Base-by-base conservation (phyloP, 2,329 filamentous ascomycete species). In the Pseudogymnoascus sp. region DNA sequence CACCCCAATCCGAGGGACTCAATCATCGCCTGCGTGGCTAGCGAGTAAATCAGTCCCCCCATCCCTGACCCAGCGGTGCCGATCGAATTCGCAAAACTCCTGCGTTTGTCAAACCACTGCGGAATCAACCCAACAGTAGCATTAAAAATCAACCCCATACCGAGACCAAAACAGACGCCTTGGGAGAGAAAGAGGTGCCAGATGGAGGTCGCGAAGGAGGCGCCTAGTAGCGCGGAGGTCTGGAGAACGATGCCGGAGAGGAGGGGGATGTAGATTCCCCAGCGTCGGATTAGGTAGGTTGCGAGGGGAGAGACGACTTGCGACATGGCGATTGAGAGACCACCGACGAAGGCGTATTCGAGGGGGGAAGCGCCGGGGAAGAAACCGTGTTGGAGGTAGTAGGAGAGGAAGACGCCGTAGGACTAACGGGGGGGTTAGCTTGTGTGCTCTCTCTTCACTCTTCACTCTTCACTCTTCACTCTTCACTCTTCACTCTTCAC, bases 151-250 rank as follows among this genome's bases (percentile, higher is more conserved):
- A 92, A 85, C 0, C 89, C 89, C 80, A 92, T 86, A 1, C 89
- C 89, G 23, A 87, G 71, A 18, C 89, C 89, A 65, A 92, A 91
- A 62, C 85, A 83, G 1, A 92, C 71, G 1, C 90, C 89, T 70
- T 92, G 90, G 3, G 81, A 82, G 0, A 92, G 79, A 63, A 91
- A 85, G 0, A 93, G 79, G 28, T 92, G 89, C 87, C 88, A 92
- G 64, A 90, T 85, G 61, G 82, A 71, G 6, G 71, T 76, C 0
- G 86, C 82, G 68, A 91, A 91, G 12, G 84, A 87, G 5, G 89
- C 88, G 1, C 82, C 83, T 60, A 91, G 82, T 66, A 92, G 81
- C 40, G 83, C 85, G 6, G 77, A 74, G 59, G 85, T 80, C 72
- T 90, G 84, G 59, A 91, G 76, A 0, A 83, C 73, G 1, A 85